Percentiles rank a stretch among this genome's conserved stretches.
These are phyloP conservation scores for Syzygium aromaticum DNA, from an alignment of 345 rosid species.

Conservation along the genomic window DNA sequence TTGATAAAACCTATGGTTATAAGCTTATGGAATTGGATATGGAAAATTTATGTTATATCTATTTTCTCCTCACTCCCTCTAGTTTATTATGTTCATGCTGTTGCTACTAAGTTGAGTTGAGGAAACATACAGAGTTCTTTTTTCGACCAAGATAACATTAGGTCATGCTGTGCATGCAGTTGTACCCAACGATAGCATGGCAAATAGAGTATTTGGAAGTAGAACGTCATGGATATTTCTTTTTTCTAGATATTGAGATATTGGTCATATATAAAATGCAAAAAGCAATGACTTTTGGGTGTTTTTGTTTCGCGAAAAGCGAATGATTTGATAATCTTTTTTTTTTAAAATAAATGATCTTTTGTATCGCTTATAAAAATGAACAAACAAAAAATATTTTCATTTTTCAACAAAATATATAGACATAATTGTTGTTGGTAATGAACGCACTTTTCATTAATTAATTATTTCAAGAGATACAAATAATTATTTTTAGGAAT, in stretches of 20 bases:
- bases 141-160: neutral
- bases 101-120: neutral
- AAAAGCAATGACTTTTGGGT: neutral
- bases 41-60: neutral
- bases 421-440: too few species aligned
- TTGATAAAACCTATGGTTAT: neutral
- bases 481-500: too few species aligned
- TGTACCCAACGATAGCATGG: neutral
- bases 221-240: neutral
- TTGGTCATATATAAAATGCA: neutral
- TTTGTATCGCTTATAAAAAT: too few species aligned
- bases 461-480: too few species aligned
- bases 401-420: too few species aligned
- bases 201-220: neutral
- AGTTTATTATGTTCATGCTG: neutral
- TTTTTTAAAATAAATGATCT: too few species aligned
- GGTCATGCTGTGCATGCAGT: neutral
- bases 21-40: neutral
- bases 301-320: too few species aligned
- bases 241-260: neutral
- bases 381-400: too few species aligned
- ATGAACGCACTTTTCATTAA: too few species aligned
- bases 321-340: too few species aligned
- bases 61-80: neutral
- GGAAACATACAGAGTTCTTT: neutral